A percentile compares a stretch with the other conserved stretches of the same genome.
Conservation (phyloP, 306 rosid genomes). For the Betula pendula region DNA sequence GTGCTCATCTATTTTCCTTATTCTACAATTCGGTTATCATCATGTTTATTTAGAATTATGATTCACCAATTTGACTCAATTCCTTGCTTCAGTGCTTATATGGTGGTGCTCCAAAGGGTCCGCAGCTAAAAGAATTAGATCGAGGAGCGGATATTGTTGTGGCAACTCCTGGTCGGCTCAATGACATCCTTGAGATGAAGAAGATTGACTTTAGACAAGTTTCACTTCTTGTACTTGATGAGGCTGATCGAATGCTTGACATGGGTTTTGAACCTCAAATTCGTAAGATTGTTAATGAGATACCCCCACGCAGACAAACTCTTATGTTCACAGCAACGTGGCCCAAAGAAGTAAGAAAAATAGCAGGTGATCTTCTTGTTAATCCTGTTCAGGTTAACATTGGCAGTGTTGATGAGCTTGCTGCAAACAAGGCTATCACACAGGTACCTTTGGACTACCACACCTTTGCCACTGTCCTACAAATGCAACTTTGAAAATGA, state of each 20-base stretch:
- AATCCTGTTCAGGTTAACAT: constrained; percentile 97
- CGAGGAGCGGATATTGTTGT: constrained; percentile 97
- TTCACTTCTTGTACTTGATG: constrained; percentile 97
- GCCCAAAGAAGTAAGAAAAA: constrained; percentile 99
- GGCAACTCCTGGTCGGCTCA: constrained; percentile 98
- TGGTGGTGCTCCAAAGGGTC: constrained; percentile 95
- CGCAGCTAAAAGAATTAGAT: constrained; percentile 87
- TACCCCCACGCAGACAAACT: constrained; percentile 93
- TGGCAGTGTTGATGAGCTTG: constrained; percentile 94
- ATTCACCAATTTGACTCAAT: constrained; percentile 24
- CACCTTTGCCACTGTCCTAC: not conserved
- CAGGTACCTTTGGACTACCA: constrained; percentile 55
- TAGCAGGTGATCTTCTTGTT: constrained; percentile 92
- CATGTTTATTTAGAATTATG: constrained; percentile 13
- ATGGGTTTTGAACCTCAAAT: constrained; percentile 99
- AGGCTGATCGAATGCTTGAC: constrained; percentile 99
- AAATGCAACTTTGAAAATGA: not conserved
- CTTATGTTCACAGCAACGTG: constrained; percentile 99
- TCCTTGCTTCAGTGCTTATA: constrained; percentile 80
- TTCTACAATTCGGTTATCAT: not conserved
- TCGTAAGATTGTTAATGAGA: constrained; percentile 93
- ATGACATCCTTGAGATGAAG: constrained; percentile 95
- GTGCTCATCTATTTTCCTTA: constrained; percentile 17
- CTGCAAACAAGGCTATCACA: constrained; percentile 93
- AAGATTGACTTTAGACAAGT: constrained; percentile 83